Base-by-base conservation (phyloP, 2,329 filamentous ascomycete species). In the Cladophialophora bantiana region DNA sequence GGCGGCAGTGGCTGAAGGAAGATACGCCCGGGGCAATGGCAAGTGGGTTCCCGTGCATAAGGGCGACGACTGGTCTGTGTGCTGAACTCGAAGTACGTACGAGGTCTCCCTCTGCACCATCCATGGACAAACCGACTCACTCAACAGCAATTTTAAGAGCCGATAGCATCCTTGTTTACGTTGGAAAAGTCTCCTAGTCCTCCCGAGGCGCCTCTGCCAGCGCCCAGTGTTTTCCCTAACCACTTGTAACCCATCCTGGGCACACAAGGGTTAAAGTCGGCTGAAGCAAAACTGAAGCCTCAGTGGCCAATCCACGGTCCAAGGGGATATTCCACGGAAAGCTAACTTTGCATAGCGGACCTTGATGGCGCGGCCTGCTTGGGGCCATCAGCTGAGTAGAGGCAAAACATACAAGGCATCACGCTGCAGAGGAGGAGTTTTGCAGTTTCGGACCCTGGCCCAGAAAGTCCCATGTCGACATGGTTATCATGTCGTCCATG, bases 21-120 rank as follows among this genome's bases (percentile, higher is more conserved):
- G 40, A n/a, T 42, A 42, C 18, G 40, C 40, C 40, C 40, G 40
- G 40, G 40, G 40, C 40, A 42, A n/a, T 42, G 40, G 40, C 40
- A 42, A 42, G 40, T 42, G 40, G 40, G 15, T 42, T 42, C 40
- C 40, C 5, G 40, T 26, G 10, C 13, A n/a, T 2, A 42, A 40
- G 40, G 40, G 15, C 40, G 40, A 42, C 40, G 15, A 13, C 7
- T 42, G 40, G 40, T 42, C 40, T 42, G 40, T 42, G 40, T n/a
- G 40, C 4, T n/a, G 15, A 4, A n/a, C 40, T 42, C 26, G 26
- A 26, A 26, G 26, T 26, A 26, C 26, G 26, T n/a, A 42, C 40
- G 40, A 42, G 40, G n/a, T 18, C 40, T 10, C 9, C 12, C 38
- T 40, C 38, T 40, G 9, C 13, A 26, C 26, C 26, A 26, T 26